Base-by-base conservation (phyloP, 768 basidiomycete species). In the Rhizopogon salebrosus region DNA sequence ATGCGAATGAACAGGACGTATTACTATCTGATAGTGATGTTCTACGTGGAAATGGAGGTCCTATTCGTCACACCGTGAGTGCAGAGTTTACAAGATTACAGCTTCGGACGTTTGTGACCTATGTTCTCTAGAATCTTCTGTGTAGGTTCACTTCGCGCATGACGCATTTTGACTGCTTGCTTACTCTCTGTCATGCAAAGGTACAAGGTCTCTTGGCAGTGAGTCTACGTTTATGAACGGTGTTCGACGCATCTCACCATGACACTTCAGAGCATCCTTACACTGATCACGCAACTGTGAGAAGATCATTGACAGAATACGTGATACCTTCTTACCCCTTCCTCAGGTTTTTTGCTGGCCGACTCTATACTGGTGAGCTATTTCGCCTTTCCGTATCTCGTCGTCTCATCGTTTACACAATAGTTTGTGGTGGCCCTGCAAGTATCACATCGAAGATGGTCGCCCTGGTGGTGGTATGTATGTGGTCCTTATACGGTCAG, bases 21-120 rank as follows among this genome's bases (percentile, higher is more conserved):
- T 54, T 55, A 66, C 38, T 66, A 63, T 40, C 41, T 68, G 29
- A 64, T 68, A 13, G 52, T 38, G 36, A 36, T 66, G 41, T 68
- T 62, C 34, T 43, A 65, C 24, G 62, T 54, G 45, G 50, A 50
- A 22, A 38, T 68, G 45, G 61, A 62, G 0, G 37, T 63, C 14
- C 42, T 70, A 48, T 55, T 61, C 26, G 68, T 64, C 18, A 60
- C 64, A 38, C 55, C 54, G 67, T 68, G 55, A 60, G 66, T 49
- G 10, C 48, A 13, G 6, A 1, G 1, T 36, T 14, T 8, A 4
- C 4, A 14, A 4, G 1, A 10, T 22, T 10, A 34, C 18, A 18
- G 31, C 4, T 4, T 5, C n/a, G 7, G 14, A n/a, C 20, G 8
- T 6, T 24, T 34, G 4, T 51, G 31, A 24, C 49, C 60, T 39